These are phyloP conservation scores for Cyclostephanos invisitatus DNA, from an alignment of 108 stramenopile species.

Conservation along the genomic window DNA sequence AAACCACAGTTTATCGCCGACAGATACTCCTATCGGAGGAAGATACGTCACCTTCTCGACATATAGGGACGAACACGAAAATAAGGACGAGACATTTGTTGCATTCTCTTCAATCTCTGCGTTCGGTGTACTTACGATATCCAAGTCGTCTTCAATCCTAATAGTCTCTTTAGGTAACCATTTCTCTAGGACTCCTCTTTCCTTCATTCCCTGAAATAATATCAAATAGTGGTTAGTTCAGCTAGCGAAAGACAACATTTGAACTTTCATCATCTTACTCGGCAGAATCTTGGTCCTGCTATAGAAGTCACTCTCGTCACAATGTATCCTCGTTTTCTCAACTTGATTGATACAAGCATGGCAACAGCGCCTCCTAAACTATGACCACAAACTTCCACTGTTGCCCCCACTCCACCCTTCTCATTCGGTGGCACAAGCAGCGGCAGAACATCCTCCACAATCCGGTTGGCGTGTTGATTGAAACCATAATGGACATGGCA, in stretches of 20 bases:
- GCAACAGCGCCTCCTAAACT: slow-evolving; percentile 66
- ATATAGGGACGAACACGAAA: neutral
- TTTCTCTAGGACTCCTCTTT: slow-evolving; percentile 27
- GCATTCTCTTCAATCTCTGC: neutral
- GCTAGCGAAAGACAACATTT: neutral
- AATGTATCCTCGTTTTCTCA: slow-evolving; percentile 57
- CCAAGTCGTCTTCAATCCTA: slow-evolving; percentile 61
- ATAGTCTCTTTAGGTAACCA: slow-evolving; percentile 53
- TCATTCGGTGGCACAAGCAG: slow-evolving; percentile 47
- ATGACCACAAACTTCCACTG: slow-evolving; percentile 65
- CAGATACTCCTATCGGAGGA: slow-evolving; percentile 45
- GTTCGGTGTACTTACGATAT: slow-evolving; percentile 18
- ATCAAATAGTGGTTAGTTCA: neutral
- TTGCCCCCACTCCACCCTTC: slow-evolving; percentile 27
- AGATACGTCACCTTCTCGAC: slow-evolving; percentile 47
- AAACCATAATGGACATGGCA: slow-evolving; percentile 63
- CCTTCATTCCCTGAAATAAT: slow-evolving; percentile 17
- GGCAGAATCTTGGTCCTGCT: slow-evolving; percentile 61
- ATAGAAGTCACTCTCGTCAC: slow-evolving; percentile 49
- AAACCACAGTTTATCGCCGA: slow-evolving; percentile 60
- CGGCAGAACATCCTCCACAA: slow-evolving; percentile 60
- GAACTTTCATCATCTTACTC: neutral
- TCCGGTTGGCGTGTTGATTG: slow-evolving; percentile 57
- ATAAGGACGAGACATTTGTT: neutral
- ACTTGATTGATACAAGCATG: slow-evolving; percentile 57